Percentiles rank a stretch among this genome's conserved stretches.
Conservation (phyloP, 176 grass and related monocot genomes). For the Musa itinerans region DNA sequence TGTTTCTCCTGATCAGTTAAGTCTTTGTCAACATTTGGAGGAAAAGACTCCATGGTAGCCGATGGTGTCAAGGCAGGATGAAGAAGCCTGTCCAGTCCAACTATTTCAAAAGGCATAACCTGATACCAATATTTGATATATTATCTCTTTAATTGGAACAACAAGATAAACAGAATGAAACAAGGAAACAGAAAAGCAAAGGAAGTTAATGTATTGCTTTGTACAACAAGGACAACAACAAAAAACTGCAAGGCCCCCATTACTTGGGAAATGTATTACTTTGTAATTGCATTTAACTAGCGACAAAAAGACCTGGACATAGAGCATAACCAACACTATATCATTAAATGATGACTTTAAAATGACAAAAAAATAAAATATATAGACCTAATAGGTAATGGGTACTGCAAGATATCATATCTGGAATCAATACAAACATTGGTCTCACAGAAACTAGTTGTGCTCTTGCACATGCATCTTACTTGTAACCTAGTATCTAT, state of each 20-base stretch:
- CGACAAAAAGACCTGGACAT: background rate
- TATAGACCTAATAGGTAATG: no score
- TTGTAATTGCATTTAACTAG: background rate
- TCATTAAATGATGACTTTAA: no score
- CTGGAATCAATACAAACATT: no score
- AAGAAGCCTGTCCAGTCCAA: constrained; percentile 62
- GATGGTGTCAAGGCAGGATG: constrained; percentile 33
- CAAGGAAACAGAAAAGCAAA: background rate
- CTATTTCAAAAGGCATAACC: constrained; percentile 80
- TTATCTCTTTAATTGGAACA: background rate
- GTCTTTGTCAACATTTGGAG: constrained; percentile 20
- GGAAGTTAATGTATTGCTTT: background rate
- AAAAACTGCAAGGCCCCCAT: no score
- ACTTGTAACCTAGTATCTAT: no score
- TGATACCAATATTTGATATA: constrained; percentile 4
- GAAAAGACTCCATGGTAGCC: constrained; percentile 29
- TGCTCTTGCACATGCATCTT: no score
- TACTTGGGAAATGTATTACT: background rate
- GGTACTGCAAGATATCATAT: no score
- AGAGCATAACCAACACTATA: background rate
- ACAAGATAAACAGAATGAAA: background rate
- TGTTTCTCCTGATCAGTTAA: constrained; percentile 39
- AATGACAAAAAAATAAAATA: no score
- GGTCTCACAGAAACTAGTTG: no score
- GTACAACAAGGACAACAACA: background rate